A percentile compares a stretch with the other conserved stretches of the same genome.
phyloP scores from a whole-genome alignment of 2,329 filamentous ascomycete species.

The Clarireedia paspali region DNA sequence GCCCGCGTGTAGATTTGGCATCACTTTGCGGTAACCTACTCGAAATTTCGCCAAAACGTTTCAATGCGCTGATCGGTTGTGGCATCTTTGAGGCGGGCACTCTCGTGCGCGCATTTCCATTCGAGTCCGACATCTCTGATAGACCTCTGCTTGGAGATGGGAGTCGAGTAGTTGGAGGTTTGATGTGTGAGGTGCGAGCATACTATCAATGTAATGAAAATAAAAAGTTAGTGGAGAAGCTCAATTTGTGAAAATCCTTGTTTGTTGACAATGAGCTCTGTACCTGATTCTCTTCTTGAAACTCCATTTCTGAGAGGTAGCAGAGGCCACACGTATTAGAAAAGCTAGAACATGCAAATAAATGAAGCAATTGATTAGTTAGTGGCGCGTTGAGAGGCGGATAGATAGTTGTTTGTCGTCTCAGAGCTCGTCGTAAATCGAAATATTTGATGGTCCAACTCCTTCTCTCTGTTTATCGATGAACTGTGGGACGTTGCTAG shows the following conservation, averaged over 20 bases:
- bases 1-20: not conserved
- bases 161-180: constrained; percentile 20
- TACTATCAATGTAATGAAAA: constrained; percentile 12
- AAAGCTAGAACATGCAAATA: constrained; percentile 19
- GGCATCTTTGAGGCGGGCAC: constrained; percentile 34
- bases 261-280: constrained; percentile 1
- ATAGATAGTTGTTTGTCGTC: not conserved
- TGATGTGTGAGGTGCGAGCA: constrained; percentile 24
- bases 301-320: constrained; percentile 23
- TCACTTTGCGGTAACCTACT: constrained; percentile 12
- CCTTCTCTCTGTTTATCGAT: constrained; percentile 2
- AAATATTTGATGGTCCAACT: not conserved
- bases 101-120: constrained; percentile 47
- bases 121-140: constrained; percentile 51
- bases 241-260: not conserved
- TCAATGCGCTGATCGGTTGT: constrained; percentile 35
- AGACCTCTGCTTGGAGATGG: constrained; percentile 33
- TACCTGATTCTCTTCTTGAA: constrained; percentile 24
- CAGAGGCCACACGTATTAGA: constrained; percentile 18
- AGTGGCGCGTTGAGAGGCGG: not conserved
- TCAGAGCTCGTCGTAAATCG: not conserved
- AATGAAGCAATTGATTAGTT: not conserved
- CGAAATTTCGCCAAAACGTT: constrained; percentile 36
- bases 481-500: constrained; percentile 3
- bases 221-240: constrained; percentile 6